These are phyloP conservation scores for Triglochin maritima DNA, from an alignment of 106 monocot genomes.

Conservation along the genomic window DNA sequence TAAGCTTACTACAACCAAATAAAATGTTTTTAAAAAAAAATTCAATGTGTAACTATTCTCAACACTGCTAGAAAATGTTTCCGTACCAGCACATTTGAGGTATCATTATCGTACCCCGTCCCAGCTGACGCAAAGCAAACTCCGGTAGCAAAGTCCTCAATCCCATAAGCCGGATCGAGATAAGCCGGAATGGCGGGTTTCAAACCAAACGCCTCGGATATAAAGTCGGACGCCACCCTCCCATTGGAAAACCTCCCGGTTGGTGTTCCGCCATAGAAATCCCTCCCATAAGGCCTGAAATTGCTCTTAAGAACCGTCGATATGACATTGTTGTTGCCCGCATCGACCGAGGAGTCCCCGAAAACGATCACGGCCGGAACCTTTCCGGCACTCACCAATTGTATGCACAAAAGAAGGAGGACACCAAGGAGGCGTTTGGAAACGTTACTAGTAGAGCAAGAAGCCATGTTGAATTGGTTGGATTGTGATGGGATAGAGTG, in stretches of 20 bases:
- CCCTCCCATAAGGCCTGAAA: slow-evolving; percentile 23
- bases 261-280: slow-evolving; percentile 19
- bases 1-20: too few species aligned
- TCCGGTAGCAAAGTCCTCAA: slow-evolving; percentile 19
- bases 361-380: slow-evolving; percentile 19
- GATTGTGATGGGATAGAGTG: not conserved
- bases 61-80: too few species aligned
- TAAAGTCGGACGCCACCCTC: slow-evolving; percentile 18
- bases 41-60: too few species aligned
- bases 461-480: not conserved
- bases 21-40: too few species aligned
- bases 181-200: slow-evolving; percentile 19
- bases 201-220: slow-evolving; percentile 18
- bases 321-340: slow-evolving; percentile 24
- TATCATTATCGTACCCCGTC: slow-evolving; percentile 21
- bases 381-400: not conserved
- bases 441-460: not conserved
- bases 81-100: slow-evolving; percentile 20
- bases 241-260: slow-evolving; percentile 30
- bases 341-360: slow-evolving; percentile 25
- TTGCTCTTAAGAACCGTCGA: slow-evolving; percentile 21
- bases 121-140: slow-evolving; percentile 27
- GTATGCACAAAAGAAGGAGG: not conserved
- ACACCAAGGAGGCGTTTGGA: not conserved
- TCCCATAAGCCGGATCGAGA: slow-evolving; percentile 18